These are phyloP conservation scores for Fusarium sp. DNA, from an alignment of 2,329 filamentous ascomycete species.

Conservation along the genomic window DNA sequence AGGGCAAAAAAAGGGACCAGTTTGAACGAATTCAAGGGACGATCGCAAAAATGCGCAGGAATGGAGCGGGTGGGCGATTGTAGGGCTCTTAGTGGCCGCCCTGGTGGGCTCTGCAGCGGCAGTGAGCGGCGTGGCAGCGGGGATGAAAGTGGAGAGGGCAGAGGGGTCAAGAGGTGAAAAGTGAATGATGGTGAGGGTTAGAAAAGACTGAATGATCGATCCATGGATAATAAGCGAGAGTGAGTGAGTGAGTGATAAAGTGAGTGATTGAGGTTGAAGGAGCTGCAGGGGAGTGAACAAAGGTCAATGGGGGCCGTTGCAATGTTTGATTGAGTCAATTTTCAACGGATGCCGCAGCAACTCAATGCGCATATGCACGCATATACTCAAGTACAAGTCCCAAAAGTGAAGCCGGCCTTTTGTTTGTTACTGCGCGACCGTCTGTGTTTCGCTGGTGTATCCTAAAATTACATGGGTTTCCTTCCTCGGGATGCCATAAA, in stretches of 20 bases:
- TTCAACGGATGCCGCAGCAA: slow-evolving; percentile 3
- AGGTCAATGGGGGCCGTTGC: not conserved
- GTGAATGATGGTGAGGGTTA: not conserved
- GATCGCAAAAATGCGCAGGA: slow-evolving; percentile 38
- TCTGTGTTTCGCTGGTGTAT: slow-evolving; percentile 30
- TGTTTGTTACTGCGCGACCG: slow-evolving; percentile 23
- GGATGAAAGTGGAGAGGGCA: slow-evolving; percentile 26
- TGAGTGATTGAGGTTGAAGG: not conserved
- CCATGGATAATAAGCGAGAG: slow-evolving; percentile 5
- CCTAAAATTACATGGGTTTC: slow-evolving; percentile 20
- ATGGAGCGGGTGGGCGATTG: slow-evolving; percentile 44
- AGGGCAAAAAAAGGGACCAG: slow-evolving; percentile 17
- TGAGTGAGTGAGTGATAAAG: not conserved
- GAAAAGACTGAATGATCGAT: not conserved
- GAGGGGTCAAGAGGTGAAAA: not conserved
- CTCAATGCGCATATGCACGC: slow-evolving; percentile 4
- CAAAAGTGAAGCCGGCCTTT: slow-evolving; percentile 20
- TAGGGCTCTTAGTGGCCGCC: slow-evolving; percentile 46
- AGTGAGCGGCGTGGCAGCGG: slow-evolving; percentile 30
- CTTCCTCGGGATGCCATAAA: slow-evolving; percentile 41
- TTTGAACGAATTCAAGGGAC: slow-evolving; percentile 31
- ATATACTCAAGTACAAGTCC: slow-evolving; percentile 13
- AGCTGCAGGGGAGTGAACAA: not conserved
- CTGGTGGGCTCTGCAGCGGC: slow-evolving; percentile 31
- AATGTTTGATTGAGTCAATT: not conserved